phyloP scores from a whole-genome alignment of 164 flowering plant genomes.

The Stephania cephalantha region DNA sequence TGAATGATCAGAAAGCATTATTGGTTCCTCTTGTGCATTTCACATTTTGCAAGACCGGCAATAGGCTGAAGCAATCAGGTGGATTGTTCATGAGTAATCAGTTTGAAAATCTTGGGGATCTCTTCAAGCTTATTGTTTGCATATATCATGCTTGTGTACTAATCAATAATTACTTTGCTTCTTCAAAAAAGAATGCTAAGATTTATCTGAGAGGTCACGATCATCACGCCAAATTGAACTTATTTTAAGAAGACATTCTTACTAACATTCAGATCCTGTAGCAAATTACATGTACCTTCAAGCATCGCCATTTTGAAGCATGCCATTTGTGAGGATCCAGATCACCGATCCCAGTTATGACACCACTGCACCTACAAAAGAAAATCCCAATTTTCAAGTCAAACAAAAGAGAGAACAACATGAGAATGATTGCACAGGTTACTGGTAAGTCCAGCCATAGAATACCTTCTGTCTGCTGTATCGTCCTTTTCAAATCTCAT shows the following conservation, averaged over 20 bases:
- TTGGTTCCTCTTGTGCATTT: too few species aligned
- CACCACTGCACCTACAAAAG: constrained; percentile 65
- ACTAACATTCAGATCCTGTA: background rate
- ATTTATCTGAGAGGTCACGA: too few species aligned
- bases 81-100: too few species aligned
- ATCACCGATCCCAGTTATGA: constrained; percentile 66
- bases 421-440: background rate
- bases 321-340: constrained; percentile 81
- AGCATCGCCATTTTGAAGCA: constrained; percentile 92
- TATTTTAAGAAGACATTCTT: background rate
- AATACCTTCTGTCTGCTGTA: constrained; percentile 78
- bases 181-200: too few species aligned
- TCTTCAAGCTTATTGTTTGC: too few species aligned
- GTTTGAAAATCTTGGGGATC: too few species aligned
- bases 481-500: constrained; percentile 78
- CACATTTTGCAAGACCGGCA: too few species aligned
- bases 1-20: too few species aligned
- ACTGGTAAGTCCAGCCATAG: background rate
- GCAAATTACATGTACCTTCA: constrained; percentile 40
- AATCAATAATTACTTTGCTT: too few species aligned
- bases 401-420: constrained; percentile 1
- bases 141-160: too few species aligned
- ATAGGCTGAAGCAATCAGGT: too few species aligned
- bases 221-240: too few species aligned
- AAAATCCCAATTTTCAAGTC: background rate